Evolutionary conservation across 2,329 filamentous ascomycete genomes (phyloP), one percentile per base, ranked within the genome.

Genomic region (Parastagonospora avenae): DNA sequence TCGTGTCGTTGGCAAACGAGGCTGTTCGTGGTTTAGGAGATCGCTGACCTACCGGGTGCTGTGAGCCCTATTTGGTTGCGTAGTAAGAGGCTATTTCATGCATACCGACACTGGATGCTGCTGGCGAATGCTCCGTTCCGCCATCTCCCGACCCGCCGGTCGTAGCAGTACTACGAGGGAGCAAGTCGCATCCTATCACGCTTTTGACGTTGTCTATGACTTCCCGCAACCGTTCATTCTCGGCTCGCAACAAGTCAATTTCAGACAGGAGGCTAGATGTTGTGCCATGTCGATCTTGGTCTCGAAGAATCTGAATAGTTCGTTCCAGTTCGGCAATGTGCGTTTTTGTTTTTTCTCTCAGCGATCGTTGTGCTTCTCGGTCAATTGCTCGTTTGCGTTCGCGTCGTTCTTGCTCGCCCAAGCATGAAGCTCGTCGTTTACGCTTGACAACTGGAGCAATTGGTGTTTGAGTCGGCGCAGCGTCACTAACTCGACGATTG

Each of bases 321-420:
- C 68, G 64, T 45, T 72, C 69, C 2, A 73, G 62, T 41, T 73
- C 69, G 8, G 70, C 69, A 42, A 73, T 73, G 16, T 72, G 69
- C 8, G 67, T 68, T 37, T 72, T 73, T 1, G 70, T 73, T 59
- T 73, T 73, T 42, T 73, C 70, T 45, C 70, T 48, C 15, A 73
- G 51, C 2, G 69, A 71, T 28, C 70, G 53, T 41, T 72, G 69
- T 29, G 70, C 70, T 53, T 72, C 69, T 15, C 70, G 63, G 48
- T 73, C 70, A 46, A 72, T 71, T 2, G 70, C 67, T 50, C 70
- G 55, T 45, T 72, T 73, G 16, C 70, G 52, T 35, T 73, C 69
- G 14, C 66, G 57, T 15, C 69, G 53, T 38, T 73, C 70, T 27
- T 72, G 67, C 42, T 73, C 69, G 4, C 70, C 68, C 7, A 73